Evolutionary conservation across 495 filamentous ascomycete genomes (phyloP).

Genomic region (Evernia prunastri): DNA sequence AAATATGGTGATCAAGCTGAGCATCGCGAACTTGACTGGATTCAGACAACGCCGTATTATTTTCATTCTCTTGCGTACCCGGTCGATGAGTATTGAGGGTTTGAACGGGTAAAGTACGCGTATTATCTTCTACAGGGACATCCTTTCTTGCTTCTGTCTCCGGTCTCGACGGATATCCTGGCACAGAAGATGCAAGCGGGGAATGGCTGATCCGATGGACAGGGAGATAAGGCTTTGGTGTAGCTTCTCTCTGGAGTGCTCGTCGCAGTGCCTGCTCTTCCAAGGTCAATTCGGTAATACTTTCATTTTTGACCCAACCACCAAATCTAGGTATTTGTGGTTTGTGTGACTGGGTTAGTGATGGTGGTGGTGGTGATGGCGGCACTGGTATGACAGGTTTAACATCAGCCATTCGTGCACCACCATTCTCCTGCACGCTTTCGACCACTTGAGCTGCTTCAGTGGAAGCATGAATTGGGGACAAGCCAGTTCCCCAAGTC

Average conservation of each 20-base stretch:
- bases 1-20: not conserved
- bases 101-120: not conserved
- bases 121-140: not conserved
- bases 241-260: not conserved
- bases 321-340: not conserved
- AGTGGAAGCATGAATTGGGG: not conserved
- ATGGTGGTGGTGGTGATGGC: not conserved
- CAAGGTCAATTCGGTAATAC: not conserved
- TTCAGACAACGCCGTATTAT: no score
- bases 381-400: not conserved
- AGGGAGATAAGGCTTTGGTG: not conserved
- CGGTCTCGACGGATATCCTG: not conserved
- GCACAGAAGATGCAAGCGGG: not conserved
- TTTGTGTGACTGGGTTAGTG: not conserved
- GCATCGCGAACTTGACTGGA: not conserved
- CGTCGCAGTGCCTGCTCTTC: constrained; percentile 16
- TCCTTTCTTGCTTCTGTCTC: not conserved
- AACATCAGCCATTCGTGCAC: no score
- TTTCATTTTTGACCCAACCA: constrained; percentile 7
- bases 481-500: not conserved
- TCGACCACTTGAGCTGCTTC: not conserved
- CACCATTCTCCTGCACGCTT: not conserved
- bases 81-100: not conserved
- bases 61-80: not conserved
- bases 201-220: not conserved